Base-by-base conservation (phyloP, 2,329 filamentous ascomycete species). In the Onygenales sp. region DNA sequence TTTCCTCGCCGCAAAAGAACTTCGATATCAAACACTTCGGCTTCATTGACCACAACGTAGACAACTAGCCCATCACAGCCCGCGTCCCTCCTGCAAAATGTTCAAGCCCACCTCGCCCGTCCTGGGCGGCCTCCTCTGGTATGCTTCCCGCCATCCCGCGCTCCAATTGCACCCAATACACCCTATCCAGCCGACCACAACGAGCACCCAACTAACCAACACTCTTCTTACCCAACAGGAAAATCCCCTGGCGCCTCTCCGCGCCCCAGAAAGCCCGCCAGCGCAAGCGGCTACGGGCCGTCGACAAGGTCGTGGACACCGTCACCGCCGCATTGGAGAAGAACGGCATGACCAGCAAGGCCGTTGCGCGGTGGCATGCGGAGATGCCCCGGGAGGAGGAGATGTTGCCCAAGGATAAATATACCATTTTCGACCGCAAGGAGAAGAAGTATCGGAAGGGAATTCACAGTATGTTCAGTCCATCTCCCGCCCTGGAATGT, bases 361-460 rank as follows among this genome's bases (percentile, higher is more conserved):
- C 88, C 52, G 77, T 98, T 55, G 86, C 95, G 70, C 76, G 85
- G 66, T 98, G 93, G 93, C 95, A 93, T 77, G 79, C 80, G 39
- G 89, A 95, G 73, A 98, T 98, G 93, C 93, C 93, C 21, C 87
- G 83, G 31, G 93, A 98, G 78, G 80, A 83, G 65, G 90, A 97
- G 78, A 98, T 98, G 93, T 69, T 95, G 69, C 86, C 93, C 46
- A 86, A 83, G 72, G 93, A 98, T 75, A 98, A 98, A 75, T 98
- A 98, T 75, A 95, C 89, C 32, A 86, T 98, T 65, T 98, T 97
- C 72, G 92, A 95, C 72, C 85, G 91, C 63, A 96, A 97, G 73
- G 90, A 87, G 70, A 95, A 91, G 83, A 85, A 82, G 63, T 98
- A 97, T 71, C 80, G 93, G 68, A 98, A 98, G 82, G 88, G 90